Base-by-base conservation (phyloP, 192 early-diverging fungal species). In the Dissophora ornata region DNA sequence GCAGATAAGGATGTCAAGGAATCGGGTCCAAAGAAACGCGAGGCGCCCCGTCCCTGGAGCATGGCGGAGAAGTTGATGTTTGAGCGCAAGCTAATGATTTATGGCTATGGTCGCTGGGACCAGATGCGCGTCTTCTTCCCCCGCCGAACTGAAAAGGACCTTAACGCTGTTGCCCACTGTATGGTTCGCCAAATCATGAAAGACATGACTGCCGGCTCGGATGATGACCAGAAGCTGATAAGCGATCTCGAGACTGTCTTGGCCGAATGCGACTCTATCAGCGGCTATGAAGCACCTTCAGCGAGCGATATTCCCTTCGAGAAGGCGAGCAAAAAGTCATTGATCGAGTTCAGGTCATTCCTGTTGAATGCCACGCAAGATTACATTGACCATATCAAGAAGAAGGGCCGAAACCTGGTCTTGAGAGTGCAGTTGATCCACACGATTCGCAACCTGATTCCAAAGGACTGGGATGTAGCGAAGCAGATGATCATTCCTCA, bases 401-500 rank as follows among this genome's bases (percentile, higher is more conserved):
- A 86, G 34, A 94, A 79, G 48, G 83, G 86, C 13, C 78, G 85
- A 38, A 94, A 93, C 57, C 75, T 95, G 32, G 77, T 95, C 10
- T 75, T 86, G 1, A 82, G 94, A 30, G 82, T 95, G 18, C 87
- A 90, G 57, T 83, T 95, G 87, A 83, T 95, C 67, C 87, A 92
- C 69, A 82, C 84, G 7, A 90, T 95, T 52, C 88, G 92, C 1
- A 83, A 90, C 50, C 81, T 87, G 71, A 87, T 93, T 61, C 92
- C 93, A 18, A 82, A 58, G 10, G 81, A 88, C 36, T 88, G 83
- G 83, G 83, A 86, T 34, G 79, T 81, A 21, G 87, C 88, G 63
- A 86, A 86, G 84, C 41, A 80, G 28, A 84, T 89, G 58, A 51
- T 63, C 2, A 90, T 95, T 70, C 93, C 93, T 1, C 81, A 85